Percentiles rank a stretch among this genome's conserved stretches.
phyloP scores from a whole-genome alignment of 768 basidiomycete genomes.

The Basidioascus undulatus region DNA sequence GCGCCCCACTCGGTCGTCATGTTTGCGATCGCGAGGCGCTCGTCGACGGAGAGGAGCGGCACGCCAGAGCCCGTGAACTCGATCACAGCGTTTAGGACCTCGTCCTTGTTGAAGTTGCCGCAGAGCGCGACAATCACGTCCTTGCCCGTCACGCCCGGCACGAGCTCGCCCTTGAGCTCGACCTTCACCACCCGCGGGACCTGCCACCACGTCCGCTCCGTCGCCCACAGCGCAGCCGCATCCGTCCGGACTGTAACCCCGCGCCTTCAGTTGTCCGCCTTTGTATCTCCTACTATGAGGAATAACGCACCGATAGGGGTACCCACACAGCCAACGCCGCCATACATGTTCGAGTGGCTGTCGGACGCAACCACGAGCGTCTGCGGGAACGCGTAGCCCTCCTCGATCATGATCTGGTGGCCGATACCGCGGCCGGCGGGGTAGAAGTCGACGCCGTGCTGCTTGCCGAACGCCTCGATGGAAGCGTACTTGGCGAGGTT shows the following conservation, averaged over 20 bases:
- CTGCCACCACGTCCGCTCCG: constrained; percentile 99
- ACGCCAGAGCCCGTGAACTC: constrained; percentile 88
- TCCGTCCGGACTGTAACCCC: constrained; percentile 34
- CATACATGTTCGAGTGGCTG: constrained; percentile 77
- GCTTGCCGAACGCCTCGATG: constrained; percentile 73
- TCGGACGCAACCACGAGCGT: constrained; percentile 89
- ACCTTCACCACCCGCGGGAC: constrained; percentile 91
- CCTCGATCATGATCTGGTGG: constrained; percentile 90
- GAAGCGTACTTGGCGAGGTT: constrained; percentile 77
- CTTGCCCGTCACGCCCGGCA: constrained; percentile 84
- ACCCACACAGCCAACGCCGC: constrained; percentile 87
- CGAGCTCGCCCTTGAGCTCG: constrained; percentile 55
- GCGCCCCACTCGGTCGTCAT: constrained; percentile 99
- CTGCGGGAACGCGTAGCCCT: constrained; percentile 91
- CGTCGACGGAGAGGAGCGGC: constrained; percentile 51
- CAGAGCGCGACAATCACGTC: constrained; percentile 95
- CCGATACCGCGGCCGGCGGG: constrained; percentile 95
- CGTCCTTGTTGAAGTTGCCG: constrained; percentile 83
- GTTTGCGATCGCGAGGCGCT: constrained; percentile 88
- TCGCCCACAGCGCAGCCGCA: constrained; percentile 89
- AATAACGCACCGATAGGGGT: constrained; percentile 39
- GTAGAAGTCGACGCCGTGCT: constrained; percentile 75
- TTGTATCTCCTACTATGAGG: not conserved
- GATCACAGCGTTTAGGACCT: constrained; percentile 87
- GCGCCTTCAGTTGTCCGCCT: too few relatives aligned